Base-by-base conservation (phyloP, 2,329 filamentous ascomycete species). In the Nemania sp. region DNA sequence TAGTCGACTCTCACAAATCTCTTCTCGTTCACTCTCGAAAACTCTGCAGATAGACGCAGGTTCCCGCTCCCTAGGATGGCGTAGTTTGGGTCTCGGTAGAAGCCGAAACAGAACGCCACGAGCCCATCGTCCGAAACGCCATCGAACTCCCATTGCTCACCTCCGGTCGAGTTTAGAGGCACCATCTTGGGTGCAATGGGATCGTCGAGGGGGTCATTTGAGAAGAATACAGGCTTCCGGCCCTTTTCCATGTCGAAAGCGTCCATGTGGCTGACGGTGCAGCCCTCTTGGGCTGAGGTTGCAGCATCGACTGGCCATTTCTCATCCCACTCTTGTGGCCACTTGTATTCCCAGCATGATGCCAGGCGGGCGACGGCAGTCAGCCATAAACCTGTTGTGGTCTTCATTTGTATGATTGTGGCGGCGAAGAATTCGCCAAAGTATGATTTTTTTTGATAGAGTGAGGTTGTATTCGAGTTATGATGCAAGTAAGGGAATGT, bases 131-230 rank as follows among this genome's bases (percentile, higher is more conserved):
- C 65, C 4, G 66, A 69, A 5, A 71, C 60, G 1, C 68, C 71
- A 40, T 72, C 71, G 32, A 72, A 73, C 40, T 71, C 71, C 71
- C 71, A 73, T 48, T 72, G 71, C 53, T 73, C 71, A 3, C 69
- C 70, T 1, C 60, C 67, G 1, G 70, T 65, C 13, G 63, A 62
- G 54, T 73, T 73, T 12, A 72, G 48, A 13, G 67, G 67, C 13
- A 48, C 25, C 18, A 72, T 66, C 39, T 63, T 67, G 7, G 70
- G 69, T 21, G 46, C 42, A 13, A 52, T 50, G 10, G 43, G 20
- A 32, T 18, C 43, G 20, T 37, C 56, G 2, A 42, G 29, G 32
- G 54, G 29, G 9, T 37, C 25, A 1, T 42, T 45, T n/a, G 25
- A 9, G 20, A 62, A 62, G n/a, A 43, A 39, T 29, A 58, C 50